Percentiles rank a stretch among this genome's conserved stretches.
Conservation (phyloP, 2,329 filamentous ascomycete species). For the Fusarium sp. region DNA sequence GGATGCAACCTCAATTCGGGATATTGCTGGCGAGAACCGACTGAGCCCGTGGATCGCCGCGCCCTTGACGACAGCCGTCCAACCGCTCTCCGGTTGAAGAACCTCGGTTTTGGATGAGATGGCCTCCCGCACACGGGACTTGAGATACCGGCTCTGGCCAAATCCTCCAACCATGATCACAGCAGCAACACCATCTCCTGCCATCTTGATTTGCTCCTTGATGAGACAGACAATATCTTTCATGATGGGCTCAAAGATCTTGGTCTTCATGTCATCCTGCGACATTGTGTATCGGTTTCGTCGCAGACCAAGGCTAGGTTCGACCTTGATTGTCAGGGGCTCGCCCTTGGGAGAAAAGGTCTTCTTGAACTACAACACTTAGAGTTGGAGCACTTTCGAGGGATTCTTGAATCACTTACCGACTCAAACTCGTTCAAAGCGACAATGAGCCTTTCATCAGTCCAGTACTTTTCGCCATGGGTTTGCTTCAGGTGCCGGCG, state of each 20-base stretch:
- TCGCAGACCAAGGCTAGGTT: conserved; percentile 49
- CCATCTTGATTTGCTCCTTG: conserved; percentile 55
- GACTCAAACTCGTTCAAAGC: conserved; percentile 59
- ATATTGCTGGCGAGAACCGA: conserved; percentile 45
- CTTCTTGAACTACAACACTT: conserved; percentile 51
- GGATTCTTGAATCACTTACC: conserved; percentile 56
- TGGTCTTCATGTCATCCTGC: conserved; percentile 74
- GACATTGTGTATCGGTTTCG: conserved; percentile 49
- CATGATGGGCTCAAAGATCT: conserved; percentile 57
- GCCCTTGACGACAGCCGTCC: conserved; percentile 64
- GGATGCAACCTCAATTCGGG: conserved; percentile 49
- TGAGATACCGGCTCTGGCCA: conserved; percentile 59
- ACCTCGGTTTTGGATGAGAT: conserved; percentile 54
- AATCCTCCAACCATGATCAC: conserved; percentile 64
- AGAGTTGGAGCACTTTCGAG: conserved; percentile 8
- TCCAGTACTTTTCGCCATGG: conserved; percentile 57
- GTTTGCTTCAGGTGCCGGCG: conserved; percentile 57
- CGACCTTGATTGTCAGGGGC: conserved; percentile 51
- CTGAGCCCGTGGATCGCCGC: conserved; percentile 59
- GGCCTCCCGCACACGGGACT: conserved; percentile 53
- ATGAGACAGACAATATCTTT: conserved; percentile 58
- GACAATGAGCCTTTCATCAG: conserved; percentile 54
- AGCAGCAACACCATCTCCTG: conserved; percentile 49
- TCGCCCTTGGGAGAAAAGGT: conserved; percentile 52
- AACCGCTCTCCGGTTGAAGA: conserved; percentile 61